Conservation (phyloP, 2,329 filamentous ascomycete genomes). For the Sporothrix protearum region DNA sequence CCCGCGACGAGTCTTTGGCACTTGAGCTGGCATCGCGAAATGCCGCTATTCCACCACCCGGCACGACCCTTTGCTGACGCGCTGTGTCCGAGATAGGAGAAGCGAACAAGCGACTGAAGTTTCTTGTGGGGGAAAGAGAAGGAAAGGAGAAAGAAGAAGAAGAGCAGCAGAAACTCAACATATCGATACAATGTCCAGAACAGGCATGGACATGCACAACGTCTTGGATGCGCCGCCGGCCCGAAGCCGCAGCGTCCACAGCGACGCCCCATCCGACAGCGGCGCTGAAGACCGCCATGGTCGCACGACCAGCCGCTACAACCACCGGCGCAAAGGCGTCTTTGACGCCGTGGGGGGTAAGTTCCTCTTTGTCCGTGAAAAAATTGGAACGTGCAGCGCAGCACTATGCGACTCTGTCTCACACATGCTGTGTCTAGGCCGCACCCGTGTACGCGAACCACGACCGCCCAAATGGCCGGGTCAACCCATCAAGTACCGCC, state of each 20-base stretch:
- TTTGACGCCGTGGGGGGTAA: constrained; percentile 72
- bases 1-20: not conserved
- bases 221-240: not conserved
- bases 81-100: constrained; percentile 16
- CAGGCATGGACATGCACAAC: not conserved
- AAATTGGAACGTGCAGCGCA: not conserved
- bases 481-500: constrained; percentile 27
- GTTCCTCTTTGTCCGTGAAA: constrained; percentile 16
- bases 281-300: not conserved
- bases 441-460: constrained; percentile 29
- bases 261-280: not conserved
- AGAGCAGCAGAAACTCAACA: too few relatives aligned
- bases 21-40: constrained; percentile 3
- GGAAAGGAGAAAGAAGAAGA: too few relatives aligned
- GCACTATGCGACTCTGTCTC: not conserved
- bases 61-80: constrained; percentile 16
- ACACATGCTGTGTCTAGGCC: constrained; percentile 33
- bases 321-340: constrained; percentile 48
- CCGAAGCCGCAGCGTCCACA: not conserved
- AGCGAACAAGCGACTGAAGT: not conserved
- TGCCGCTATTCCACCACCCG: not conserved
- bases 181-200: not conserved
- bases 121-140: too few relatives aligned
- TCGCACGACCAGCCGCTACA: not conserved
- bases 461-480: constrained; percentile 11